Evolutionary conservation across 1,284 basidiomycete species (phyloP), one percentile per base, ranked within the genome.

Genomic region (Pyrrhoderma noxium): DNA sequence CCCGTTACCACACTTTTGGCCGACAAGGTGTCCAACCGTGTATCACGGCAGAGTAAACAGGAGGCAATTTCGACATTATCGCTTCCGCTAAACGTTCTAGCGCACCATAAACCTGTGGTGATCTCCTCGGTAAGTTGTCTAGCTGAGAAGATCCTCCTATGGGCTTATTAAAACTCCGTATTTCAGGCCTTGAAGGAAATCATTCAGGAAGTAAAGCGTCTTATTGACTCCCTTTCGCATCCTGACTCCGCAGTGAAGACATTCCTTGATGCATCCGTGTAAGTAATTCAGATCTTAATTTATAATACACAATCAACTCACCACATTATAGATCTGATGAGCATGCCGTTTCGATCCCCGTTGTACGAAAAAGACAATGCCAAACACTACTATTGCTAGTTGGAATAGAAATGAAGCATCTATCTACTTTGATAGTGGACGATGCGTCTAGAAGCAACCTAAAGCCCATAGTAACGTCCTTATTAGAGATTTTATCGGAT

Each of bases 1-100:
- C 88, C 93, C 0, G 68, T 96, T 7, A 82, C 78, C 57, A 89
- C 97, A 82, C 78, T 98, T 1, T 73, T 98, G 9, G 75, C 93
- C 1, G 91, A 95, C 61, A 89, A 87, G 56, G 73, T 77, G 2
- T 77, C 82, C 3, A 86, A 81, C 61, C 83, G 85, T 47, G 75
- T 85, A 35, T 74, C 78, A 44, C 76, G 83, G 47, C 87, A 91
- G 64, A 75, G 74, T 45, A 60, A 73, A 1, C 75, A 79, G 25
- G 86, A 89, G 45, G 71, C 77, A 1, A 73, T 73, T 25, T 68
- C 65, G 22, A 76, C 82, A 0, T 73, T 94, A 49, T 67, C 77
- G 21, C 70, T 94, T 8, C 84, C 89, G 0, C 70, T 83, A 7
- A 72, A 79, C 7, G 63, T 92, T 1, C 61, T 89, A 7, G 80